A percentile compares a stretch with the other conserved stretches of the same genome.
These are phyloP conservation scores for Talaromyces borbonicus DNA, from an alignment of 495 filamentous ascomycete species.

Conservation along the genomic window DNA sequence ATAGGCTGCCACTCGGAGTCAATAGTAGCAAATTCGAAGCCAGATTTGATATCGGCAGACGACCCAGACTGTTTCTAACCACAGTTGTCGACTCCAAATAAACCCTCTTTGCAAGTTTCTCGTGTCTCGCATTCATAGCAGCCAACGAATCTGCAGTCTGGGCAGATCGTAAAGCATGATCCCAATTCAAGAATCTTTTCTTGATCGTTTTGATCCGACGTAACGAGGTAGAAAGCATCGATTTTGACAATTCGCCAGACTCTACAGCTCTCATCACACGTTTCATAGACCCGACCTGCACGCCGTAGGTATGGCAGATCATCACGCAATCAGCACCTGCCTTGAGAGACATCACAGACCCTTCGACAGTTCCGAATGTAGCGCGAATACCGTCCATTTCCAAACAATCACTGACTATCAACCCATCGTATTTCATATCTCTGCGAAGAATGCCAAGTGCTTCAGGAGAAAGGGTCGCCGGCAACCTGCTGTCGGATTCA, in stretches of 20 bases:
- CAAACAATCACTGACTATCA: constrained; percentile 31
- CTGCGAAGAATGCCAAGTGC: constrained; percentile 29
- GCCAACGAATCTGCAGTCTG: constrained; percentile 12
- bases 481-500: constrained; percentile 13
- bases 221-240: constrained; percentile 26
- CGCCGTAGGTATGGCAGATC: constrained; percentile 40
- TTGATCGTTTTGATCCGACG: constrained; percentile 30
- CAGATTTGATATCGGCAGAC: constrained; percentile 26
- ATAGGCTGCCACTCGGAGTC: constrained; percentile 32
- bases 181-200: constrained; percentile 23
- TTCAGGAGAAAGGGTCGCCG: constrained; percentile 28
- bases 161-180: constrained; percentile 13
- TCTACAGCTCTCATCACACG: constrained; percentile 29
- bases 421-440: constrained; percentile 31
- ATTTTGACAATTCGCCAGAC: constrained; percentile 22
- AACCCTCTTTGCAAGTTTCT: constrained; percentile 19
- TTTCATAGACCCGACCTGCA: constrained; percentile 35
- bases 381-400: constrained; percentile 40
- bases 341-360: constrained; percentile 34
- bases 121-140: constrained; percentile 15
- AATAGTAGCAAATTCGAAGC: constrained; percentile 27
- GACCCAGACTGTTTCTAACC: constrained; percentile 21
- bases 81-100: constrained; percentile 35
- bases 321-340: constrained; percentile 42
- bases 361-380: constrained; percentile 36